Percentiles rank a stretch among this genome's conserved stretches.
phyloP scores from a whole-genome alignment of 2,329 filamentous ascomycete genomes.

The Ceratocystis lukuohia region DNA sequence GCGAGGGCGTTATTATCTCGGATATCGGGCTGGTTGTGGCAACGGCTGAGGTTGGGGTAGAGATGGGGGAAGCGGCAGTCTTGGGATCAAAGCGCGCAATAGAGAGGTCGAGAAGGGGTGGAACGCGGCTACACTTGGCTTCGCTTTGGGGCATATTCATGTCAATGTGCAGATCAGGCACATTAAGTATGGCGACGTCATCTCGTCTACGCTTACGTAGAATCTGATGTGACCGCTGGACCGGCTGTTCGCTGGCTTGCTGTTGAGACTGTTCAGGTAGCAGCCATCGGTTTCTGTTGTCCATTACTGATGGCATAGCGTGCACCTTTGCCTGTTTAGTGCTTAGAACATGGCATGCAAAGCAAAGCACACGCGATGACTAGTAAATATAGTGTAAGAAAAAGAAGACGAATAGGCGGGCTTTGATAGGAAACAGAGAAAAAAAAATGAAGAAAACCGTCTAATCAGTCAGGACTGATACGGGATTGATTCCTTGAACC shows the following conservation, averaged over 20 bases:
- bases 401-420: neutral
- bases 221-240: neutral
- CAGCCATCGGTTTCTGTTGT: neutral
- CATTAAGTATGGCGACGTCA: slow-evolving; percentile 1
- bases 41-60: neutral
- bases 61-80: neutral
- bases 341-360: neutral
- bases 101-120: neutral
- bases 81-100: neutral
- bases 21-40: neutral
- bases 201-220: slow-evolving; percentile 17
- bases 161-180: neutral
- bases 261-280: neutral
- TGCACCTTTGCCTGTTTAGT: neutral
- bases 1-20: neutral
- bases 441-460: no score
- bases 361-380: no score
- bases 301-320: slow-evolving; percentile 6
- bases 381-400: neutral
- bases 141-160: neutral
- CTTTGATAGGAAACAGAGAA: no score
- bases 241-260: neutral
- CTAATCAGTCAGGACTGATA: no score
- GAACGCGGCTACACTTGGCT: neutral
- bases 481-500: no score